Evolutionary conservation across 345 rosid genomes (phyloP).

Genomic region (Hevea brasiliensis): DNA sequence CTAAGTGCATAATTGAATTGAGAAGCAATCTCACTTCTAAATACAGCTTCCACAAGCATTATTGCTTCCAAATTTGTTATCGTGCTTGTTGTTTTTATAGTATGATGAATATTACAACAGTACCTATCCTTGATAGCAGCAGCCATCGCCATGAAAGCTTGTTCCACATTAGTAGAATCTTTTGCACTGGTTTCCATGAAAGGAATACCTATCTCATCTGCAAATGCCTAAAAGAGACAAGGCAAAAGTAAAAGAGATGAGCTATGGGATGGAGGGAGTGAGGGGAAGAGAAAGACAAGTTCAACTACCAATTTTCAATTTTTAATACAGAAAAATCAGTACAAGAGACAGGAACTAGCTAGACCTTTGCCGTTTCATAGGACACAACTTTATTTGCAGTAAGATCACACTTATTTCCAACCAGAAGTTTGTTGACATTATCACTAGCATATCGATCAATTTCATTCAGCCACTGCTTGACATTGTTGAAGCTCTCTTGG

Average conservation of each 20-base stretch:
- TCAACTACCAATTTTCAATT: neutral
- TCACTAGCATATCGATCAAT: slow-evolving; percentile 74
- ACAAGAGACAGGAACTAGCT: neutral
- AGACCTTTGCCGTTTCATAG: slow-evolving; percentile 60
- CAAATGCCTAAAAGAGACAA: slow-evolving; percentile 44
- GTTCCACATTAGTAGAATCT: slow-evolving; percentile 59
- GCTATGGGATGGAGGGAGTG: neutral
- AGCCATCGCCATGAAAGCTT: slow-evolving; percentile 74
- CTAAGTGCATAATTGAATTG: neutral
- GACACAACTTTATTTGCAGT: slow-evolving; percentile 54
- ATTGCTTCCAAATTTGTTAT: neutral
- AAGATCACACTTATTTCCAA: slow-evolving; percentile 72
- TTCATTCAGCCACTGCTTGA: slow-evolving; percentile 68
- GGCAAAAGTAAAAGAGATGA: neutral
- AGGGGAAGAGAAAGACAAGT: neutral
- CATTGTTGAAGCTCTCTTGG: slow-evolving; percentile 69
- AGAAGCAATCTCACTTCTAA: neutral
- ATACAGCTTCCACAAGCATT: neutral
- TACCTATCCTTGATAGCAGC: slow-evolving; percentile 63
- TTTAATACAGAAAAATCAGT: neutral
- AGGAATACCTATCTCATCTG: slow-evolving; percentile 63
- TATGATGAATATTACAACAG: neutral
- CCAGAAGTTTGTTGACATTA: slow-evolving; percentile 60
- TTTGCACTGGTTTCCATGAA: slow-evolving; percentile 74
- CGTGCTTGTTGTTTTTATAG: neutral